Evolutionary conservation across 306 rosid genomes (phyloP).

Genomic region (Trifolium fragiferum): DNA sequence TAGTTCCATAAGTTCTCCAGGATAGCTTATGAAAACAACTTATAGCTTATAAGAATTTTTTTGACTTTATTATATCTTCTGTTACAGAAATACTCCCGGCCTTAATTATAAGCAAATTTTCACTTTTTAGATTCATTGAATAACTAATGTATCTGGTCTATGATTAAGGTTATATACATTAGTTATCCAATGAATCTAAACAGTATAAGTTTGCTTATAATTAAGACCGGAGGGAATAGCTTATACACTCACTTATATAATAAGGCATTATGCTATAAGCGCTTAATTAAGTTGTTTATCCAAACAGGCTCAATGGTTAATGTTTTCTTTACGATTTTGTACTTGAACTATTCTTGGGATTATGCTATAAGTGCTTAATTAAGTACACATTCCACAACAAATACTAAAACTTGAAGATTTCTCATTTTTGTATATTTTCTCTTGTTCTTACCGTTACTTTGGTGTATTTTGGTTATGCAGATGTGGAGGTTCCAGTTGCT

Average conservation of each 20-base stretch:
- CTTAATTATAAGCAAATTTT: too few species aligned
- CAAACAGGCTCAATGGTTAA: neutral
- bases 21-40: neutral
- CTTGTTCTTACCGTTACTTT: neutral
- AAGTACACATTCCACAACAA: neutral
- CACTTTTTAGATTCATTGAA: too few species aligned
- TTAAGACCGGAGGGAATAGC: too few species aligned
- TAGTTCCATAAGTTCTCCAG: neutral
- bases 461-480: constrained; percentile 59
- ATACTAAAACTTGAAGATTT: neutral
- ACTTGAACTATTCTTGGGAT: too few species aligned
- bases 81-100: too few species aligned
- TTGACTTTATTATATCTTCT: neutral
- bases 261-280: neutral
- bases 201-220: too few species aligned
- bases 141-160: too few species aligned
- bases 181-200: too few species aligned
- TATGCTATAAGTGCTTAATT: neutral
- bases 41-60: neutral
- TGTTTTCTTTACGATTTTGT: neutral
- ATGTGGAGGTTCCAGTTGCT: constrained; percentile 91
- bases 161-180: too few species aligned
- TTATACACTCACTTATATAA: neutral
- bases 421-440: neutral
- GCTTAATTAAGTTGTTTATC: neutral